Base-by-base conservation (phyloP, 2,329 filamentous ascomycete species). In the Elsinoe australis region DNA sequence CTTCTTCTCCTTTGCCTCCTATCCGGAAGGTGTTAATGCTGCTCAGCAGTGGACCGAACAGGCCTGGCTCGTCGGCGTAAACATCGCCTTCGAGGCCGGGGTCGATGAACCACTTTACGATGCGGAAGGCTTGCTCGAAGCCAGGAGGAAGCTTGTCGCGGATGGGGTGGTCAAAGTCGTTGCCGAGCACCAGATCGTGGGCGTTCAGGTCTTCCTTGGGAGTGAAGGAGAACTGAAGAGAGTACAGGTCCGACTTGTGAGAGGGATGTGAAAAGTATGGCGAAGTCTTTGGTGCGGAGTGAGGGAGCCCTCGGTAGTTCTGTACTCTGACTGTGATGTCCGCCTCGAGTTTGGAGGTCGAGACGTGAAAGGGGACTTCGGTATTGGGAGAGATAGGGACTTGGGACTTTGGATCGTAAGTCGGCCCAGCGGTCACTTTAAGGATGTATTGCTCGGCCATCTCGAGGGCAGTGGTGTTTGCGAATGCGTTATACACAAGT, bases 131-230 rank as follows among this genome's bases (percentile, higher is more conserved):
- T 7, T 86, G 83, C 61, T 79, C 80, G 66, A 95, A 94, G 0
- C 90, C 88, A 0, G 87, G 86, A 0, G 92, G 90, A 1, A 98
- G 72, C 12, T 82, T 78, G 61, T 95, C 84, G 22, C 87, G 79
- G 57, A 98, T 92, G 0, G 92, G 87, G 44, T 85, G 79, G 60
- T 95, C 89, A 62, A 96, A 95, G 71, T 95, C 88, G 64, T 96
- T 96, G 33, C 90, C 92, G 58, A 95, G 95, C 47, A 95, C 80
- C 2, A 98, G 72, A 53, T 94, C 81, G 19, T 77, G 66, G 35
- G 79, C 87, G 2, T 73, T 72, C 49, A 94, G 80, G 28, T 66
- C 66, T 22, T 69, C 58, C 58, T 85, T 86, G n/a, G 84, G 86
- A 0, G 76, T 80, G 64, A 95, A 86, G 36, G 78, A 76, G 61